phyloP scores from a whole-genome alignment of 345 rosid species.

The Aquilaria yunnanensis region DNA sequence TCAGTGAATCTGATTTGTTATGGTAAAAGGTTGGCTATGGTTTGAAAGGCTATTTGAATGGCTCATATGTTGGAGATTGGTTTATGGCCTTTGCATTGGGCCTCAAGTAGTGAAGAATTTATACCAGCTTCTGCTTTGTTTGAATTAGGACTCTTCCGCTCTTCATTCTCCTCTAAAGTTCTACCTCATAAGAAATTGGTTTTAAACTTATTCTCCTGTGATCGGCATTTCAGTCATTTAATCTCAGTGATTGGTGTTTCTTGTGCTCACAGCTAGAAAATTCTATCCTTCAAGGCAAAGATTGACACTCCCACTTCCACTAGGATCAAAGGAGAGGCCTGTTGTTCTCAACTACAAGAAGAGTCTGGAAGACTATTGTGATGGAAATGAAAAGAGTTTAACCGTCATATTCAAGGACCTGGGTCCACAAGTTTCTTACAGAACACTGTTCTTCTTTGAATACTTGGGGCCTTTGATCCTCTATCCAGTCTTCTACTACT shows the following conservation, averaged over 20 bases:
- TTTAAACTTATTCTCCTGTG: too few relatives aligned
- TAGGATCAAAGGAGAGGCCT: constrained; percentile 79
- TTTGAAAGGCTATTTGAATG: too few relatives aligned
- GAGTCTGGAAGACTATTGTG: constrained; percentile 61
- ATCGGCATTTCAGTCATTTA: not conserved
- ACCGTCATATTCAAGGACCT: constrained; percentile 87
- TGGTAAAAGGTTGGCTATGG: too few relatives aligned
- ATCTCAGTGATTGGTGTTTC: not conserved
- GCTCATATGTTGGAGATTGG: too few relatives aligned
- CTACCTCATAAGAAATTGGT: too few relatives aligned
- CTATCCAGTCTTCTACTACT: constrained; percentile 84
- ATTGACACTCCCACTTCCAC: constrained; percentile 70
- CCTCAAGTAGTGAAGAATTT: too few relatives aligned
- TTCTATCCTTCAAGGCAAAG: constrained; percentile 96
- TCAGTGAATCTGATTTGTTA: too few relatives aligned
- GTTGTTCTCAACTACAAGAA: constrained; percentile 59
- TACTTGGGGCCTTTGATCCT: constrained; percentile 87
- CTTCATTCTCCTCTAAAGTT: too few relatives aligned
- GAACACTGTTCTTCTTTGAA: constrained; percentile 91
- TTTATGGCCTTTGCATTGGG: too few relatives aligned
- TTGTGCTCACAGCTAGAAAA: constrained; percentile 58
- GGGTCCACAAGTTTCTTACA: constrained; percentile 94
- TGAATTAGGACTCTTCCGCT: too few relatives aligned
- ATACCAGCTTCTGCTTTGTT: too few relatives aligned
- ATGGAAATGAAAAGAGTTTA: constrained; percentile 47